Evolutionary conservation across 2,329 filamentous ascomycete species (phyloP).

Genomic region (Exophiala bonariae): DNA sequence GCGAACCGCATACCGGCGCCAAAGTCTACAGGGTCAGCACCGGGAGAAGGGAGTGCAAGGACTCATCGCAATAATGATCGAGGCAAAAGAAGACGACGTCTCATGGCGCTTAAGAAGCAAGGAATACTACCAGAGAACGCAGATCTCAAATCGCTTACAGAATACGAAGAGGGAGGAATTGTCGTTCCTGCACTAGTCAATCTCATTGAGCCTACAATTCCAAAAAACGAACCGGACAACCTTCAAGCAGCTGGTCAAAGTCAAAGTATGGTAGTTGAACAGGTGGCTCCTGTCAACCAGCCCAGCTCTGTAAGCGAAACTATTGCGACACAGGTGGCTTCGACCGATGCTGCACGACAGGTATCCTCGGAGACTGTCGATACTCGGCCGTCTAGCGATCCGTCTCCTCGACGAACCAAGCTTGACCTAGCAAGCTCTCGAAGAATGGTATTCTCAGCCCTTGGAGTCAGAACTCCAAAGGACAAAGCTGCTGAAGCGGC

Average conservation of each 20-base stretch:
- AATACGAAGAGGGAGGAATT: constrained; percentile 23
- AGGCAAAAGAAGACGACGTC: constrained; percentile 48
- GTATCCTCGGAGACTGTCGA: constrained; percentile 1
- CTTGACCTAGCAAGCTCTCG: constrained; percentile 63
- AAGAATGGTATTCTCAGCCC: constrained; percentile 69
- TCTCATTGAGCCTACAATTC: too few relatives aligned
- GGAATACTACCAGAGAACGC: constrained; percentile 54
- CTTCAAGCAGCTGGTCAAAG: too few relatives aligned
- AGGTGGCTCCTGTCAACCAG: too few relatives aligned
- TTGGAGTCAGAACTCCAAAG: constrained; percentile 69
- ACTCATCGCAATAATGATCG: constrained; percentile 60
- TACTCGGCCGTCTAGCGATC: neutral
- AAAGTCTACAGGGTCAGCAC: constrained; percentile 33
- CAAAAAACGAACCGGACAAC: too few relatives aligned
- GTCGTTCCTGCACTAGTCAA: constrained; percentile 30
- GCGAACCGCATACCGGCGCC: constrained; percentile 7
- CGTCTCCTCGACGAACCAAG: constrained; percentile 37
- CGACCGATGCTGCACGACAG: neutral
- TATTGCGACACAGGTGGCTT: too few relatives aligned
- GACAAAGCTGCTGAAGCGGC: constrained; percentile 66
- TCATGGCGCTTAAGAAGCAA: constrained; percentile 54
- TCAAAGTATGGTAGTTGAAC: too few relatives aligned
- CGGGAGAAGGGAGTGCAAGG: constrained; percentile 49
- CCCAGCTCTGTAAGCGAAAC: too few relatives aligned
- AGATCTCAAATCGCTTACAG: constrained; percentile 36